These are phyloP conservation scores for Melocanna baccifera DNA, from an alignment of 176 grass and related monocot genomes.

Conservation along the genomic window DNA sequence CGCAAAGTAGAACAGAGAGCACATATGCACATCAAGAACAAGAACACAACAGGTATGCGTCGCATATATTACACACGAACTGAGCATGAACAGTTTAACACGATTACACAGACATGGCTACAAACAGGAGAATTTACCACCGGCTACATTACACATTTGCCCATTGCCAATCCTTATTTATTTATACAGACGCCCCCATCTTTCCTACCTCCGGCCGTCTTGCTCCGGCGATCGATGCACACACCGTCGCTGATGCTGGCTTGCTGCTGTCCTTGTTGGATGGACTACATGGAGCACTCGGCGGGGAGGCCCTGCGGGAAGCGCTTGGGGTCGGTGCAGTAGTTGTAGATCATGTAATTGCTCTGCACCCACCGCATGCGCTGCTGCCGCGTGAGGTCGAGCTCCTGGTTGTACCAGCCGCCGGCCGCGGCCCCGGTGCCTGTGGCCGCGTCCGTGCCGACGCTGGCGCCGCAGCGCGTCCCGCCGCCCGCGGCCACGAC, in stretches of 20 bases:
- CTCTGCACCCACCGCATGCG: conserved; percentile 78
- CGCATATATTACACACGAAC: conserved; percentile 31
- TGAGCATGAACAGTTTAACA: background rate
- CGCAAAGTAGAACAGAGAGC: background rate
- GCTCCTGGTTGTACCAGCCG: conserved; percentile 81
- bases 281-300: conserved; percentile 55
- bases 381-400: conserved; percentile 57
- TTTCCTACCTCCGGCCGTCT: background rate
- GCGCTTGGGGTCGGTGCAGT: conserved; percentile 76
- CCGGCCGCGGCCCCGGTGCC: conserved; percentile 25
- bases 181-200: background rate
- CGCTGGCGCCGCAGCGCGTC: conserved; percentile 32
- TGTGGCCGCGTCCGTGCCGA: conserved; percentile 1
- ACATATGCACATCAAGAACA: background rate
- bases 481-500: conserved; percentile 34
- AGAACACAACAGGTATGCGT: background rate
- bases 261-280: no score
- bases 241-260: background rate
- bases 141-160: background rate
- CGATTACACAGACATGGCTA: background rate
- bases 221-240: background rate
- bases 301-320: conserved; percentile 51
- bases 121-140: conserved; percentile 21
- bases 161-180: conserved; percentile 7
- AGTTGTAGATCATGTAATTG: conserved; percentile 94